Evolutionary conservation across 805 yeast genomes (phyloP).

Genomic region (Kuraishia floccosa): DNA sequence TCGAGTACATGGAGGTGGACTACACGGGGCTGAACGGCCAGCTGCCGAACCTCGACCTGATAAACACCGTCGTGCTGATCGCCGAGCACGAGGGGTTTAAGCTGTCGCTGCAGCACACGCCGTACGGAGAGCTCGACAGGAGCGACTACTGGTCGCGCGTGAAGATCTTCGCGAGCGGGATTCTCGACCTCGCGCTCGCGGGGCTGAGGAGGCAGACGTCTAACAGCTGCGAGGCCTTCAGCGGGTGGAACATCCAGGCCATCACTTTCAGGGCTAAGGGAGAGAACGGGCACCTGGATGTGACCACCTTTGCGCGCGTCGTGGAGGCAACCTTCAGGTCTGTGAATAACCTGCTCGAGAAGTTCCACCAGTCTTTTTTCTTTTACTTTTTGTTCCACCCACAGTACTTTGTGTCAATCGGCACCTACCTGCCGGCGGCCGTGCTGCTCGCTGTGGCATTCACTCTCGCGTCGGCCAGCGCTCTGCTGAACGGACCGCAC

Average conservation of each 20-base stretch:
- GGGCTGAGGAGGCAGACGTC: slow-evolving; percentile 36
- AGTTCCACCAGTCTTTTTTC: slow-evolving; percentile 94
- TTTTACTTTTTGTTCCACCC: slow-evolving; percentile 81
- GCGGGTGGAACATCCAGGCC: slow-evolving; percentile 95
- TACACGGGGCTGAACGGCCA: slow-evolving; percentile 94
- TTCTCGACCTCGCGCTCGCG: slow-evolving; percentile 55
- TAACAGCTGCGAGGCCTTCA: slow-evolving; percentile 81
- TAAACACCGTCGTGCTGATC: slow-evolving; percentile 70
- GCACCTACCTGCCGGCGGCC: slow-evolving; percentile 85
- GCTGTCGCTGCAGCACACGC: slow-evolving; percentile 53
- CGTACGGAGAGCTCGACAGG: slow-evolving; percentile 30
- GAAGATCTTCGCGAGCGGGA: slow-evolving; percentile 48
- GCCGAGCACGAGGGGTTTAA: slow-evolving; percentile 68
- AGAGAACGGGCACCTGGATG: slow-evolving; percentile 45
- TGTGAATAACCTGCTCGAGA: slow-evolving; percentile 84
- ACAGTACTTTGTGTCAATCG: slow-evolving; percentile 76
- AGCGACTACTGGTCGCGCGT: slow-evolving; percentile 45
- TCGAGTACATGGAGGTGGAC: slow-evolving; percentile 61
- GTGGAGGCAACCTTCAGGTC: slow-evolving; percentile 82
- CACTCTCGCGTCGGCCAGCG: slow-evolving; percentile 55
- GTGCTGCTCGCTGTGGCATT: slow-evolving; percentile 58
- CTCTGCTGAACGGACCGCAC: slow-evolving; percentile 30
- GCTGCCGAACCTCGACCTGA: slow-evolving; percentile 83
- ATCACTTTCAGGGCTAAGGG: slow-evolving; percentile 68
- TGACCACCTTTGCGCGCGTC: slow-evolving; percentile 86